A percentile compares a stretch with the other conserved stretches of the same genome.
Conservation (phyloP, 2,329 filamentous ascomycete species). For the Aciculosporium take region DNA sequence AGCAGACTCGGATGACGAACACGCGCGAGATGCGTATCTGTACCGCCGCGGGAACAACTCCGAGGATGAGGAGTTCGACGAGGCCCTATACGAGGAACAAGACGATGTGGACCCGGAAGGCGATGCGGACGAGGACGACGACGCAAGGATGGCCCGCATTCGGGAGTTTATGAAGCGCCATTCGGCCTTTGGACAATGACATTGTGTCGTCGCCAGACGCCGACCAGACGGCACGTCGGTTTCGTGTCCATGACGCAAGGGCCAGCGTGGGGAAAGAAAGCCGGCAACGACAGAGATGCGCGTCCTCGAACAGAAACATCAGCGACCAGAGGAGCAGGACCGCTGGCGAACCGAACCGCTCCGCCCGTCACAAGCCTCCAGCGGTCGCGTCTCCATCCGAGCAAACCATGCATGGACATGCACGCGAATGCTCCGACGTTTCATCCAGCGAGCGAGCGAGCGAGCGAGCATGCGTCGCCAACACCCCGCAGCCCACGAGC, state of each 20-base stretch:
- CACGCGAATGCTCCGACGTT: not conserved
- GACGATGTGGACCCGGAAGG: conserved; percentile 25
- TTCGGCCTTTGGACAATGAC: conserved; percentile 11
- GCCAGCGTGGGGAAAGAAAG: too few species aligned
- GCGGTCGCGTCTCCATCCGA: not conserved
- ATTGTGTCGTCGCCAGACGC: too few species aligned
- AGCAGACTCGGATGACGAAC: conserved; percentile 48
- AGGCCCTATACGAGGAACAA: conserved; percentile 23
- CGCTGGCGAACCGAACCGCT: too few species aligned
- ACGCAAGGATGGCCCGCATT: conserved; percentile 24
- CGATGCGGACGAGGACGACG: conserved; percentile 20
- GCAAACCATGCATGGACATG: not conserved
- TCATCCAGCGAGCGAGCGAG: too few species aligned
- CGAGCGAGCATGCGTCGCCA: not conserved
- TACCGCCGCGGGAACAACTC: conserved; percentile 40
- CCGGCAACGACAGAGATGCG: too few species aligned
- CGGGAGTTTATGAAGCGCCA: conserved; percentile 23
- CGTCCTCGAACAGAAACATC: too few species aligned
- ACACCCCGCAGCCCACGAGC: not conserved
- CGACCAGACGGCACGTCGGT: too few species aligned
- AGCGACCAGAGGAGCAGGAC: too few species aligned
- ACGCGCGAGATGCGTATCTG: conserved; percentile 38
- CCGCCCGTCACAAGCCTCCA: too few species aligned
- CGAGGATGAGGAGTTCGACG: conserved; percentile 39
- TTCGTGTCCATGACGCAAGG: too few species aligned